phyloP scores from a whole-genome alignment of 2,329 filamentous ascomycete genomes.

The Claviceps sp. region DNA sequence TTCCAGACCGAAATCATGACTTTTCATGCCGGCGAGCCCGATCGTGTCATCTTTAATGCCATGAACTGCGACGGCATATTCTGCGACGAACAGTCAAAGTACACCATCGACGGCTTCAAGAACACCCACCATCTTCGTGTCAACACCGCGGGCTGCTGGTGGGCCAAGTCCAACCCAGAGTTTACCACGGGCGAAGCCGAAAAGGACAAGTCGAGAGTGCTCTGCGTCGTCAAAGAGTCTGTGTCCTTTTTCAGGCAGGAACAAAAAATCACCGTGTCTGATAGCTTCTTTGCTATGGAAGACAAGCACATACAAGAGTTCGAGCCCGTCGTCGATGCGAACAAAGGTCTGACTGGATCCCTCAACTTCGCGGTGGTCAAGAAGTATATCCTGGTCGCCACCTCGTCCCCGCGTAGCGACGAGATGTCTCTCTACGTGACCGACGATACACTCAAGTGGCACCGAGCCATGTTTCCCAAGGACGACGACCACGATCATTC shows the following conservation, averaged over 20 bases:
- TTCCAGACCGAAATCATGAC: conserved; percentile 41
- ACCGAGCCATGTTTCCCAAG: conserved; percentile 76
- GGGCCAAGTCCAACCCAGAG: conserved; percentile 64
- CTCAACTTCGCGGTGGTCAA: conserved; percentile 75
- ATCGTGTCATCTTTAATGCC: conserved; percentile 76
- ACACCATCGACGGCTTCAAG: conserved; percentile 79
- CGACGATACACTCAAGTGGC: conserved; percentile 73
- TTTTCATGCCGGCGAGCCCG: conserved; percentile 73
- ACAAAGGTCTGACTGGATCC: conserved; percentile 63
- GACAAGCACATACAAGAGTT: conserved; percentile 42
- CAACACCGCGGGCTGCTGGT: conserved; percentile 66
- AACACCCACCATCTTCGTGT: conserved; percentile 51
- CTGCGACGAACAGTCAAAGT: conserved; percentile 51
- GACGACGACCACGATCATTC: conserved; percentile 66
- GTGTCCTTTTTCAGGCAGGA: conserved; percentile 59
- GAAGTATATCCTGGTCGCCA: conserved; percentile 73
- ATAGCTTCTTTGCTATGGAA: conserved; percentile 59
- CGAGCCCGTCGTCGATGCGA: conserved; percentile 65
- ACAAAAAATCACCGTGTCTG: conserved; percentile 67
- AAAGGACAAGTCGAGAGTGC: conserved; percentile 53
- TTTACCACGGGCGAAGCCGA: conserved; percentile 59
- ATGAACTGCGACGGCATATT: conserved; percentile 52
- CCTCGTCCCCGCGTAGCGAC: conserved; percentile 63
- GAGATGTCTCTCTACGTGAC: conserved; percentile 90
- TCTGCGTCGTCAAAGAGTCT: conserved; percentile 68